A percentile compares a stretch with the other conserved stretches of the same genome.
phyloP scores from a whole-genome alignment of 2,329 filamentous ascomycete species.

The Setomelanomma holmii region DNA sequence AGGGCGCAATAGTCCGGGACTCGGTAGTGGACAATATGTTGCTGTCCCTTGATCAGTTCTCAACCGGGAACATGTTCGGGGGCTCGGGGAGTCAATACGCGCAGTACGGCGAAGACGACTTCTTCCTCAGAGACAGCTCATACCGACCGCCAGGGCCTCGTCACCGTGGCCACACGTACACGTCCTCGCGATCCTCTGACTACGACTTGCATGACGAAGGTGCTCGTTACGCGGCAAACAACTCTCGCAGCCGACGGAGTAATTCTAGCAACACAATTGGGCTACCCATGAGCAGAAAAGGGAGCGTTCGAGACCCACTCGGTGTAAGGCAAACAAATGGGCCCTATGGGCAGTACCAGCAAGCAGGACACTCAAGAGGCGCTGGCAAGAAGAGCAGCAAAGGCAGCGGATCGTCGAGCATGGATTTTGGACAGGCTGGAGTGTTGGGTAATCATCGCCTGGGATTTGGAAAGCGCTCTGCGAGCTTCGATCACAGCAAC shows the following conservation, averaged over 20 bases:
- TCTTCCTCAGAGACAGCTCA: constrained; percentile 44
- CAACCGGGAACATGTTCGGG: constrained; percentile 28
- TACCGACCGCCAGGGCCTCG: constrained; percentile 49
- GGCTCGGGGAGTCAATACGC: constrained; percentile 39
- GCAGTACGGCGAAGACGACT: constrained; percentile 49
- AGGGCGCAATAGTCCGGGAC: constrained; percentile 72
- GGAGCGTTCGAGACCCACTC: constrained; percentile 46
- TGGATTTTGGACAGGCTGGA: constrained; percentile 69
- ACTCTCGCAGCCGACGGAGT: constrained; percentile 69
- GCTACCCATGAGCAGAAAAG: constrained; percentile 33
- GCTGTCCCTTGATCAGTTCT: constrained; percentile 80
- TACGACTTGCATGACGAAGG: constrained; percentile 54
- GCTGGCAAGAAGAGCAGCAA: constrained; percentile 71
- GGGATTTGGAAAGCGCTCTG: constrained; percentile 65
- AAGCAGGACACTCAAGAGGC: constrained; percentile 42
- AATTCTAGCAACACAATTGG: constrained; percentile 78
- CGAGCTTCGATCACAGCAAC: constrained; percentile 72
- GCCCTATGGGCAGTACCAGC: constrained; percentile 36
- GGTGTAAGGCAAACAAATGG: constrained; percentile 28
- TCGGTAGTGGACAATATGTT: constrained; percentile 97
- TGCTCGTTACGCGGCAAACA: constrained; percentile 51
- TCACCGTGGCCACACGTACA: constrained; percentile 65
- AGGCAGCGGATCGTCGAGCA: constrained; percentile 72
- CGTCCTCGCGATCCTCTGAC: constrained; percentile 66
- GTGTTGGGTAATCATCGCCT: constrained; percentile 66